Conservation (phyloP, 345 rosid genomes). For the Syzygium aromaticum region DNA sequence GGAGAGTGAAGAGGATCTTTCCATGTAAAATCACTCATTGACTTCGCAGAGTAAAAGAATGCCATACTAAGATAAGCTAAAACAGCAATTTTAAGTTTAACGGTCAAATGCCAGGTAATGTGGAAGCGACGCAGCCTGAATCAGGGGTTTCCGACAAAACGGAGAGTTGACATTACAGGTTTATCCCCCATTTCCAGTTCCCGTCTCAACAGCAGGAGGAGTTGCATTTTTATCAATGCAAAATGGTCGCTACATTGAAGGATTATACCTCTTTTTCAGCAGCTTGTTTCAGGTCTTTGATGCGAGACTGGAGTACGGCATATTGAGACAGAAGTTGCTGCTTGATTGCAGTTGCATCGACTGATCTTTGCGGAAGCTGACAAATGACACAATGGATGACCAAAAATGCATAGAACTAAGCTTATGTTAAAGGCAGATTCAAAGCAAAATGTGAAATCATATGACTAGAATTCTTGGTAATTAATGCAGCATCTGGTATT, state of each 20-base stretch:
- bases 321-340: constrained; percentile 90
- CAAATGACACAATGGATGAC: not conserved
- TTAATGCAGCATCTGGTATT: not conserved
- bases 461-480: not conserved
- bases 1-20: not conserved
- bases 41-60: not conserved
- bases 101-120: not conserved
- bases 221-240: not conserved
- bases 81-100: not conserved
- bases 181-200: not conserved
- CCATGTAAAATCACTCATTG: not conserved
- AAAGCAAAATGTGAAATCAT: not conserved
- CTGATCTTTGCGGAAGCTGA: constrained; percentile 82
- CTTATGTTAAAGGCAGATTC: not conserved
- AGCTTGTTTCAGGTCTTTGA: constrained; percentile 70
- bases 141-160: not conserved
- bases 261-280: constrained; percentile 70
- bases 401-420: not conserved
- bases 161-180: not conserved
- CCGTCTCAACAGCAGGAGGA: not conserved
- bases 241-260: not conserved
- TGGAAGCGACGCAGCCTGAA: not conserved
- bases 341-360: constrained; percentile 51
- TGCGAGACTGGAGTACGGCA: constrained; percentile 77
- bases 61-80: not conserved